Evolutionary conservation across 2,329 filamentous ascomycete species (phyloP), one percentile per base, ranked within the genome.

Genomic region (Clarireedia monteithiana): DNA sequence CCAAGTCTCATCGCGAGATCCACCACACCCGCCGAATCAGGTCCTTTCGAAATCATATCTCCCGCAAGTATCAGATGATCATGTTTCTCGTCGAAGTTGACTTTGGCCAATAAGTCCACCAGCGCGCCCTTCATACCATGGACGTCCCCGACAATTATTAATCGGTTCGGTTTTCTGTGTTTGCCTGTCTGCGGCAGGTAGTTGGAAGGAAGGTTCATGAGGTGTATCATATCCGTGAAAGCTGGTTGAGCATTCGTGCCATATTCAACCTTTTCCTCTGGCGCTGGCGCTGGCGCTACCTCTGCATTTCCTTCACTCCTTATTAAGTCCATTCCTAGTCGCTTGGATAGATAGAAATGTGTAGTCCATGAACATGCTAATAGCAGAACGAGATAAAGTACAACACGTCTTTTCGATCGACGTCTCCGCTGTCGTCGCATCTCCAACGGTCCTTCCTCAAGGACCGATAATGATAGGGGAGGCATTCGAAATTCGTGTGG

Each of bases 61-160:
- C 90, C 90, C 0, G 83, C 78, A 47, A 92, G 77, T 20, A 96
- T 76, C 40, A 95, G 73, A 67, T 92, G 88, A 69, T 95, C 92
- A 49, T 73, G 75, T 14, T 76, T 72, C 26, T 72, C 68, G 58
- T 85, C 70, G 70, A 89, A 92, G 15, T 76, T 68, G 23, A 87
- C 74, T 66, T 89, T 84, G 5, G 78, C 69, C 26, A 97, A 78
- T 12, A 97, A 77, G 15, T 76, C 68, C 68, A 77, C 72, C 68
- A 89, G 77, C 59, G 90, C 81, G 12, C 79, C 69, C 63, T 82
- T 82, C 75, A 94, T 94, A 49, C 94, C 94, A 73, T 97, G 92
- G 14, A 97, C 89, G 72, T 99, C 94, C 54, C 94, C 92, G 36
- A 97, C 77, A 59, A 97, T 77, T 36, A 97, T 75, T 24, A 99